Evolutionary conservation across 371 early-diverging fungal genomes (phyloP).

Genomic region (Apophysomyces elegans): DNA sequence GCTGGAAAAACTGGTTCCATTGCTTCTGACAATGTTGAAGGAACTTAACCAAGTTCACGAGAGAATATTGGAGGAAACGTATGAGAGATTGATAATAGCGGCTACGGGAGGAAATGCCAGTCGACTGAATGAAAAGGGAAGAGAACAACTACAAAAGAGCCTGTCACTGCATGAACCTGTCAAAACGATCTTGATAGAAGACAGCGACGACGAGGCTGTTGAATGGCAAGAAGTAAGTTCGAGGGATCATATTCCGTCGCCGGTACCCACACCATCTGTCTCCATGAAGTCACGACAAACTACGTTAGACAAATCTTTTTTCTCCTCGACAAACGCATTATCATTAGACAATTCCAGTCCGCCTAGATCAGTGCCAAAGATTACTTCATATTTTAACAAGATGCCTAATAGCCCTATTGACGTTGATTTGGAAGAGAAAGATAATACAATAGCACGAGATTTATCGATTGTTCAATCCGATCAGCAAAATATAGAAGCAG

Average conservation of each 20-base stretch:
- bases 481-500: background rate
- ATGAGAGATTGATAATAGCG: conserved; percentile 44
- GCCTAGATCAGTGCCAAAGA: conserved; percentile 14
- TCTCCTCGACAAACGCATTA: conserved; percentile 14
- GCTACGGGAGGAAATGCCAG: conserved; percentile 41
- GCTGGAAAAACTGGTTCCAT: conserved; percentile 37
- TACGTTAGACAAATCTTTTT: conserved; percentile 36
- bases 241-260: conserved; percentile 7
- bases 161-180: conserved; percentile 46
- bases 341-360: background rate
- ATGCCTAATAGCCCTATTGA: background rate
- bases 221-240: conserved; percentile 39
- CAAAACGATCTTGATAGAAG: conserved; percentile 45
- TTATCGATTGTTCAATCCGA: conserved; percentile 12
- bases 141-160: conserved; percentile 32
- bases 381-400: conserved; percentile 21
- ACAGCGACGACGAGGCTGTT: conserved; percentile 44
- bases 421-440: background rate
- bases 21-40: conserved; percentile 28
- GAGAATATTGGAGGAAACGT: conserved; percentile 40
- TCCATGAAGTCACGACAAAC: conserved; percentile 24
- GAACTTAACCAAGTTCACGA: conserved; percentile 29
- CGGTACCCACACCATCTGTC: background rate
- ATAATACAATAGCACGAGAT: background rate
- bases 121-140: conserved; percentile 28